Conservation (phyloP, 306 rosid species). For the Castanospermum australe region DNA sequence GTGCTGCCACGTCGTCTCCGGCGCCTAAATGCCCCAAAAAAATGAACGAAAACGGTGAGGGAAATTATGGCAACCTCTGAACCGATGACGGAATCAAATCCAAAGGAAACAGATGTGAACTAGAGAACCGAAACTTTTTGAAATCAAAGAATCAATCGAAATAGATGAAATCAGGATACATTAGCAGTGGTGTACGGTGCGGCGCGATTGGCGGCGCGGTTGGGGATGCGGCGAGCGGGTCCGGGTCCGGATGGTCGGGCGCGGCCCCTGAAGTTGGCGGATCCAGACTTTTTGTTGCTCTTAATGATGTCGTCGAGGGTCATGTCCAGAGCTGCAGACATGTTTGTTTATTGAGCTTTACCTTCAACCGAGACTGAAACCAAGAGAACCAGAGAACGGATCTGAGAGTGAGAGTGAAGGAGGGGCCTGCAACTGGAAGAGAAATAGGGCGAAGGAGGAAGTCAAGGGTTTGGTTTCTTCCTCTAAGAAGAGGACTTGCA, state of each 20-base stretch:
- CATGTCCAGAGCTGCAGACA: conserved; percentile 81
- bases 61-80: neutral
- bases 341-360: neutral
- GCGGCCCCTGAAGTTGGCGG: conserved; percentile 53
- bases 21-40: conserved; percentile 59
- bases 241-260: conserved; percentile 67
- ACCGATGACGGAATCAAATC: neutral
- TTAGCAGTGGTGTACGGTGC: conserved; percentile 61
- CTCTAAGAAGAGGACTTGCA: neutral
- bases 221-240: conserved; percentile 79
- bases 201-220: conserved; percentile 63
- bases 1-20: conserved; percentile 93
- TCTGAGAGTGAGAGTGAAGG: neutral
- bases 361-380: neutral
- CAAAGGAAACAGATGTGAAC: neutral
- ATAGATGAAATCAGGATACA: conserved; percentile 32
- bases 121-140: neutral
- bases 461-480: conserved; percentile 33
- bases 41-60: neutral
- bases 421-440: neutral
- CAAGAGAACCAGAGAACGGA: conserved; percentile 8
- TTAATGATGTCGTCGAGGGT: conserved; percentile 87
- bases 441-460: neutral
- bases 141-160: neutral
- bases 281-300: conserved; percentile 83